Conservation (phyloP, 495 filamentous ascomycete genomes). For the Glonium stellatum region DNA sequence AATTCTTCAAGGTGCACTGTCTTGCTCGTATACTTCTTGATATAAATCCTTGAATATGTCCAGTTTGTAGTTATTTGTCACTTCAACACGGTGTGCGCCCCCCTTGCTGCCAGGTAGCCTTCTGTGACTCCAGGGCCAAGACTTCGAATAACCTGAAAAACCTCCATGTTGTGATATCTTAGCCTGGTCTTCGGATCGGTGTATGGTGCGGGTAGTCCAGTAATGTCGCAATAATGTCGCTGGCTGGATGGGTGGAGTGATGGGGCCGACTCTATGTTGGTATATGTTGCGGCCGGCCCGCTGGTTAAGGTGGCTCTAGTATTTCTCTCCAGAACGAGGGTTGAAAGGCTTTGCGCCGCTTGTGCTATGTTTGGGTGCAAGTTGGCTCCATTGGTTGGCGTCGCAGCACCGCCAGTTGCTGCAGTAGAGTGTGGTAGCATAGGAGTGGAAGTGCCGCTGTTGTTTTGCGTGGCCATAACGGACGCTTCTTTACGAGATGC, state of each 20-base stretch:
- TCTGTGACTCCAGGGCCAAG: conserved; percentile 75
- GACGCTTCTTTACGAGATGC: conserved; percentile 76
- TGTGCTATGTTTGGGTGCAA: conserved; percentile 66
- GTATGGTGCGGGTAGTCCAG: conserved; percentile 79
- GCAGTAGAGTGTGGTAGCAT: conserved; percentile 38
- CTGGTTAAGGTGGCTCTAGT: conserved; percentile 27
- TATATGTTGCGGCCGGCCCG: conserved; percentile 79
- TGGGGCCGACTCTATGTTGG: conserved; percentile 88
- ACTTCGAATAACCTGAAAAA: conserved; percentile 71
- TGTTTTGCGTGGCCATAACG: conserved; percentile 67
- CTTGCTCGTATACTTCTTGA: too few species aligned
- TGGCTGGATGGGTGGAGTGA: conserved; percentile 65
- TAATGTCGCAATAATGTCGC: conserved; percentile 89
- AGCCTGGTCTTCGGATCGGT: conserved; percentile 89
- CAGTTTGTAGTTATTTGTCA: conserved; percentile 35
- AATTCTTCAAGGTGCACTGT: too few species aligned
- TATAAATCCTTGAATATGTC: too few species aligned
- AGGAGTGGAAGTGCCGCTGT: conserved; percentile 74
- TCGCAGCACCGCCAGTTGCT: conserved; percentile 50
- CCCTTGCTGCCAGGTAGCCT: conserved; percentile 78
- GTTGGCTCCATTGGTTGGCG: conserved; percentile 42
- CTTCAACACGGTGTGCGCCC: conserved; percentile 89
- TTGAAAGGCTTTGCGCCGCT: conserved; percentile 74
- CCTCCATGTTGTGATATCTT: conserved; percentile 81
- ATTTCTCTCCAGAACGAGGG: conserved; percentile 73